Base-by-base conservation (phyloP, 768 basidiomycete species). In the Boletus sensibilis region DNA sequence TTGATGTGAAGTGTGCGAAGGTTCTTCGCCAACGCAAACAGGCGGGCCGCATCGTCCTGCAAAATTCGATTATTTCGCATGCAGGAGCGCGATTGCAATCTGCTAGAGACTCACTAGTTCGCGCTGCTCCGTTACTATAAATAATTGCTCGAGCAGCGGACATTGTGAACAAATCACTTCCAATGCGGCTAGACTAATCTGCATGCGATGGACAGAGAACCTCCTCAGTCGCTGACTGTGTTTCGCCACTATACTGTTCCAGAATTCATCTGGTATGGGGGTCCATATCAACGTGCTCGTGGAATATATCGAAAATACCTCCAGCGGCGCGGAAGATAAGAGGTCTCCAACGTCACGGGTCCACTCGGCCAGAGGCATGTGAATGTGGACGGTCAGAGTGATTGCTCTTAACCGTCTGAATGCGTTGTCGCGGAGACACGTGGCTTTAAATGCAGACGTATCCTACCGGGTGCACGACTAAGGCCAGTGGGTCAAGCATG, bases 121-220 rank as follows among this genome's bases (percentile, higher is more conserved):
- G 11, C 61, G 64, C 9, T 76, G 78, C 40, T 82, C 76, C 13
- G 82, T 68, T 0, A 83, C 82, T 14, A 91, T 68, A 62, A 88
- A 91, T 7, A 92, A 67, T 58, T 89, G 79, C 59, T 86, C 79
- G 10, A 92, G 75, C 8, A 65, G 69, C 0, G 70, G 54, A 55
- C 88, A 90, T 18, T 75, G 68, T 11, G 62, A 56, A 60, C 88
- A 90, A 10, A 92, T 78, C 29, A 76, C 72, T 20, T 72, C 67
- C 33, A 92, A 73, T 0, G 79, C 75, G 12, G 71, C 68, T 21
- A 83, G 65, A 60, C 75, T 74, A 53, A 90, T 78, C 4, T 76
- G 72, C 77, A 88, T 83, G 27, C 86, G 77, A 62, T 90, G 82
- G 2, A 90, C 77, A 13, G 85, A 85, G 58, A 92, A 81, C 12